A percentile compares a stretch with the other conserved stretches of the same genome.
Conservation (phyloP, 768 basidiomycete genomes). For the Suillus cothurnatus region DNA sequence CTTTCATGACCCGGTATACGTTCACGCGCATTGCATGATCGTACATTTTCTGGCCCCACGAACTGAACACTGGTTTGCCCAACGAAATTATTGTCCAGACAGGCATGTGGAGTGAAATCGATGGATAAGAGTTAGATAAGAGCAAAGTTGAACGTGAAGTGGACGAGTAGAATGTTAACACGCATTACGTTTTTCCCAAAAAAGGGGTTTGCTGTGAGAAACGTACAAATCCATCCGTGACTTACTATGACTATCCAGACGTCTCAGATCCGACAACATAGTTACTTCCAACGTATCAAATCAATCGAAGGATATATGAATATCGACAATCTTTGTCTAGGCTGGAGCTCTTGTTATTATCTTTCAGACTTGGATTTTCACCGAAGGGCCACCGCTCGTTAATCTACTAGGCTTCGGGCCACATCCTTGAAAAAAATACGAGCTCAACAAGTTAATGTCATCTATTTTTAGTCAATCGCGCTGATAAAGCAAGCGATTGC, state of each 20-base stretch:
- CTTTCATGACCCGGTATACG: neutral
- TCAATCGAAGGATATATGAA: too few relatives aligned
- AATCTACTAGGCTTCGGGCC: neutral
- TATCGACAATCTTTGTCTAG: too few relatives aligned
- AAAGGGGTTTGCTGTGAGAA: too few relatives aligned
- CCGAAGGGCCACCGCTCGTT: too few relatives aligned
- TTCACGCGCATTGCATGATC: neutral
- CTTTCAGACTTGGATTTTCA: too few relatives aligned
- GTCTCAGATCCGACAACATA: too few relatives aligned
- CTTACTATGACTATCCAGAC: too few relatives aligned
- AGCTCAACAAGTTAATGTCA: neutral
- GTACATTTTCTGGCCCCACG: neutral
- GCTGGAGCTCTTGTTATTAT: too few relatives aligned
- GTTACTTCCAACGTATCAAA: too few relatives aligned
- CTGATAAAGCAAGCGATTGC: neutral
- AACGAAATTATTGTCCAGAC: neutral
- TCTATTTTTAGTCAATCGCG: neutral
- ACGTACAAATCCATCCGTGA: too few relatives aligned
- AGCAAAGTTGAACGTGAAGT: neutral
- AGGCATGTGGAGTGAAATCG: neutral
- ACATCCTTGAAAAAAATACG: neutral
- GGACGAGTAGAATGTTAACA: too few relatives aligned
- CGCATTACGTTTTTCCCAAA: too few relatives aligned
- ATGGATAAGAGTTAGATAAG: neutral
- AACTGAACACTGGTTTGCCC: neutral